Conservation (phyloP, 306 rosid species). For the Cicer cuneatum region DNA sequence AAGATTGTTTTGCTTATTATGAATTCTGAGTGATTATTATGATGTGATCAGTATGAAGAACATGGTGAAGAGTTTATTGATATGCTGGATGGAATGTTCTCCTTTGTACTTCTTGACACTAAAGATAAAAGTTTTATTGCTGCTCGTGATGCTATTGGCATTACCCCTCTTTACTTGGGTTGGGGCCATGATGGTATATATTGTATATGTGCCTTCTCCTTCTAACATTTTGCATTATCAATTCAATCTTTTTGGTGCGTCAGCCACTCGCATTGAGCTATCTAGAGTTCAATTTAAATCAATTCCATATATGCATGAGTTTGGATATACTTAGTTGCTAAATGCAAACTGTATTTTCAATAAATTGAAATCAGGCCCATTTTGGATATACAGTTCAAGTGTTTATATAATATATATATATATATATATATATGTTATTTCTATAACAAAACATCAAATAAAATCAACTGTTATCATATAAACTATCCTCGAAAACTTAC, state of each 20-base stretch:
- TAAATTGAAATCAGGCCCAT: background rate
- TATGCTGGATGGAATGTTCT: conserved; percentile 97
- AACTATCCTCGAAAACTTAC: too few relatives aligned
- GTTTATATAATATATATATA: too few relatives aligned
- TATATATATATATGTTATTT: too few relatives aligned
- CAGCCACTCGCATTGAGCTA: background rate
- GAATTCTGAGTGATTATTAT: conserved; percentile 37
- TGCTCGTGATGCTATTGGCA: conserved; percentile 94
- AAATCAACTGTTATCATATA: too few relatives aligned
- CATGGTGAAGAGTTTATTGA: conserved; percentile 87
- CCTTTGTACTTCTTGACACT: conserved; percentile 93
- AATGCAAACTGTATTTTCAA: background rate
- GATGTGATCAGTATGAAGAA: conserved; percentile 77
- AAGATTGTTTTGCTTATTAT: background rate
- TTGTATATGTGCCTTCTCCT: conserved; percentile 37
- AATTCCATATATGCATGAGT: conserved; percentile 24
- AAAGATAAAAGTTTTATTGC: conserved; percentile 80
- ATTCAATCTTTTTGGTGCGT: conserved; percentile 12
- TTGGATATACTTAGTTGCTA: conserved; percentile 13
- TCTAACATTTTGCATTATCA: conserved; percentile 13
- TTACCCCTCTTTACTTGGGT: conserved; percentile 91
- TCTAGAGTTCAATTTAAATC: conserved; percentile 34
- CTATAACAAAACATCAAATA: too few relatives aligned
- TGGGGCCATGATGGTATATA: conserved; percentile 98
- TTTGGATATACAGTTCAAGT: too few relatives aligned